These are phyloP conservation scores for Cutaneotrichosporon mucoides DNA, from an alignment of 1,284 basidiomycete species.

Conservation along the genomic window DNA sequence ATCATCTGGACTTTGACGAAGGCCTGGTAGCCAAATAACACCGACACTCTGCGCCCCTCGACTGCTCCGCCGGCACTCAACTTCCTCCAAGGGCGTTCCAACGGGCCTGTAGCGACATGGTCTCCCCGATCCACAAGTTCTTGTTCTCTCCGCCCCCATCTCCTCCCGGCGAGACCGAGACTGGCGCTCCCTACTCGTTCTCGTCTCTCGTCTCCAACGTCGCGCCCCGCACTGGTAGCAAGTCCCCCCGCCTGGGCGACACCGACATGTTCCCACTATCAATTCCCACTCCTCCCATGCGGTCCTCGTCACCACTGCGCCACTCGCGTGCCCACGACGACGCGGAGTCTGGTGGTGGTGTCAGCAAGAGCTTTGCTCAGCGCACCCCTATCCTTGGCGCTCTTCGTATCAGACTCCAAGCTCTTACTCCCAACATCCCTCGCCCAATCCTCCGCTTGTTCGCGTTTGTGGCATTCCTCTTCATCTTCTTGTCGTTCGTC, in stretches of 20 bases:
- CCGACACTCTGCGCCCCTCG: too few species aligned
- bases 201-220: background rate
- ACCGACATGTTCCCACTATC: constrained; percentile 21
- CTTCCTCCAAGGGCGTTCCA: too few species aligned
- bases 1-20: too few species aligned
- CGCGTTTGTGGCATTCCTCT: constrained; percentile 24
- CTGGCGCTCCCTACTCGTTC: background rate
- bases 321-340: constrained; percentile 8
- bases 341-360: background rate
- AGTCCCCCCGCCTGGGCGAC: background rate
- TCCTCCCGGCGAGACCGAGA: constrained; percentile 18
- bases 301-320: constrained; percentile 13
- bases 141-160: constrained; percentile 47
- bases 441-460: constrained; percentile 36
- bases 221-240: background rate
- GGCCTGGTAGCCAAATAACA: too few species aligned
- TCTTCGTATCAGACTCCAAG: background rate
- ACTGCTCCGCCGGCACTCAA: too few species aligned
- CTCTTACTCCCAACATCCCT: constrained; percentile 20
- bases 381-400: background rate
- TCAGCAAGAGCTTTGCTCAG: background rate
- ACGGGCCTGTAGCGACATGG: constrained; percentile 25
- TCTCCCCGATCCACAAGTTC: constrained; percentile 43
- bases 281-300: background rate
- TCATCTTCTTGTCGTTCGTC: constrained; percentile 26